A percentile compares a stretch with the other conserved stretches of the same genome.
phyloP scores from a whole-genome alignment of 1,139 yeast genomes.

The Kazachstania sp. region DNA sequence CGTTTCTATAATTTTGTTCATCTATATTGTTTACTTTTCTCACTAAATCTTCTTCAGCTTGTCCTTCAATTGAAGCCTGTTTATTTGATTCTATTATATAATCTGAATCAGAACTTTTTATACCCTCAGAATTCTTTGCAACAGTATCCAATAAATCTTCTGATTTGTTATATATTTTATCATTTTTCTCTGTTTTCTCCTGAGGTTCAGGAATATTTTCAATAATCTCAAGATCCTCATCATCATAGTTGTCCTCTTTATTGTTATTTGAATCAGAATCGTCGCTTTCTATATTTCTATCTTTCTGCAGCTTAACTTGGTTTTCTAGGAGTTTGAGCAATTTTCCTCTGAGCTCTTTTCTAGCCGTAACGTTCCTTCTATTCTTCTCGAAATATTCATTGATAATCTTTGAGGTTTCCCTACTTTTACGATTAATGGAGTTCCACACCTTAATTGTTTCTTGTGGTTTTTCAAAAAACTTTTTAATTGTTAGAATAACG shows the following conservation, averaged over 20 bases:
- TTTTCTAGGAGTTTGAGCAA: constrained; percentile 32
- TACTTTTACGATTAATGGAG: constrained; percentile 23
- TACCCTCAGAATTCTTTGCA: neutral
- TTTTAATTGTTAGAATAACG: constrained; percentile 68
- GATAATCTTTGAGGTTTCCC: constrained; percentile 13
- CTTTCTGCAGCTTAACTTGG: constrained; percentile 31
- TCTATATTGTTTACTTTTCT: neutral
- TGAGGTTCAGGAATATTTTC: constrained; percentile 13
- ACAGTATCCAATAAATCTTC: neutral
- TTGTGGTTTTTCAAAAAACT: constrained; percentile 48
- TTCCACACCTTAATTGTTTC: constrained; percentile 49
- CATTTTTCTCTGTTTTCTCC: neutral
- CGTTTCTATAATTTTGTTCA: neutral
- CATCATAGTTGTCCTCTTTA: constrained; percentile 18
- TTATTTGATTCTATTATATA: neutral
- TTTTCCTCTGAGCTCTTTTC: constrained; percentile 33
- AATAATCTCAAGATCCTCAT: constrained; percentile 28
- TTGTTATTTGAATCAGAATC: constrained; percentile 9
- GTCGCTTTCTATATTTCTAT: constrained; percentile 10
- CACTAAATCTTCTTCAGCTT: neutral
- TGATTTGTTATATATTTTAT: neutral
- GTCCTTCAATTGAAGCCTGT: neutral
- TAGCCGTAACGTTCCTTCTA: constrained; percentile 31
- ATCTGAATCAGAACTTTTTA: neutral
- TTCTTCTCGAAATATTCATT: constrained; percentile 32